Base-by-base conservation (phyloP, 75 land plant species). In the Gnetum montanum region DNA sequence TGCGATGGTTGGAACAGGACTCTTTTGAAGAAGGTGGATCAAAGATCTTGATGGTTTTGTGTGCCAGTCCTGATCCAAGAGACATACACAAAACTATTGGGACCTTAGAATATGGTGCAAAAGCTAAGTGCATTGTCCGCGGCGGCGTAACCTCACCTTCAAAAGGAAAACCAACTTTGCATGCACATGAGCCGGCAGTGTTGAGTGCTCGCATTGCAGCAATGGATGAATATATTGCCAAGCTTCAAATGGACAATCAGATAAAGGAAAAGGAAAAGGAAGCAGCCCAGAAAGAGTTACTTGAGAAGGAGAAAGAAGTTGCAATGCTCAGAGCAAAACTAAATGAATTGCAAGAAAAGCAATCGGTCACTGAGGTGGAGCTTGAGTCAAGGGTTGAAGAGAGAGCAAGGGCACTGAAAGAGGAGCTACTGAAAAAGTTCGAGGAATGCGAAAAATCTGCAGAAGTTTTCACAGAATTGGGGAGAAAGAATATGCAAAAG, bases 71-170 rank as follows among this genome's bases (percentile, higher is more conserved):
- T 23, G 95, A 89, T 62, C 78, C 78, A 24, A 70, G 84, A 60
- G 95, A 89, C 59, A 70, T 89, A 34, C 79, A 89, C 59, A 89
- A 82, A 72, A 89, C 95, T 4, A 82, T 89, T 6, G 68, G 71
- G 16, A 89, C 91, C 27, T 65, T 89, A n/a, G 95, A 89, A 46
- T 89, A 89, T 61, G 95, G 95, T 23, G 86, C 86, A 12, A 89
- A 89, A 50, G 95, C 95, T 18, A 89, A 89, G 63, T 89, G 95
- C 68, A 89, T 89, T 36, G 86, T 89, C 18, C 80, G 86, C 19
- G 67, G 70, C 16, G 70, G 80, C 34, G n/a, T n/a, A n/a, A 74
- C 67, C 29, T 78, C 84, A 12, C 81, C 90, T 13, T 60, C 60
- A 3, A 82, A 75, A 46, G 65, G 60, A 16, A 75, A 73, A 35